phyloP scores from a whole-genome alignment of 202 grass and related monocot genomes.

The Carex arenaria region DNA sequence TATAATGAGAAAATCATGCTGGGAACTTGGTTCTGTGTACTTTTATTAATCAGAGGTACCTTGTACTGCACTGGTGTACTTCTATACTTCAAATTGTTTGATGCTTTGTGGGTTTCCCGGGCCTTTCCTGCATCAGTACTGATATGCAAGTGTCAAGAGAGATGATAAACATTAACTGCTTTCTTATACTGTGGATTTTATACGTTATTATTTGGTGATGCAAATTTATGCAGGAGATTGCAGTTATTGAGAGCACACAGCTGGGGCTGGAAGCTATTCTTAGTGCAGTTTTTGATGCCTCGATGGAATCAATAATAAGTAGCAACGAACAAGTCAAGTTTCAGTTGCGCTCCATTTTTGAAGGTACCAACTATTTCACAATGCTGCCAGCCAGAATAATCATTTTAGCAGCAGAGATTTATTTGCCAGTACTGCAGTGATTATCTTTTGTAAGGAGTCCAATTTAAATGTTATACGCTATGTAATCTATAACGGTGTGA shows the following conservation, averaged over 20 bases:
- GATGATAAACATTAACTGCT: neutral
- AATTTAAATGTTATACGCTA: neutral
- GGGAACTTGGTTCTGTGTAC: neutral
- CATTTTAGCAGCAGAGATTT: neutral
- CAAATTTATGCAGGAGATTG: slow-evolving; percentile 54
- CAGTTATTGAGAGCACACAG: slow-evolving; percentile 69
- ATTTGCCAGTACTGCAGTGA: neutral
- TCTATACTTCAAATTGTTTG: neutral
- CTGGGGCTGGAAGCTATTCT: slow-evolving; percentile 77
- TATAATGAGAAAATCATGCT: neutral
- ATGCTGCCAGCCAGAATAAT: neutral
- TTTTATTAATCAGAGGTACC: neutral
- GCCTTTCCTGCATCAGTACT: neutral
- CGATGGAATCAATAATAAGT: slow-evolving; percentile 46
- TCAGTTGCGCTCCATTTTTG: slow-evolving; percentile 64
- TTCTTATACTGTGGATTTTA: slow-evolving; percentile 7
- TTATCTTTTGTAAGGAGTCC: neutral
- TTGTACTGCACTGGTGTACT: neutral
- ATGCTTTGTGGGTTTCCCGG: neutral
- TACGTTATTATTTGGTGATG: slow-evolving; percentile 2
- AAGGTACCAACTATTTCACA: slow-evolving; percentile 38
- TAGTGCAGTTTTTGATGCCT: slow-evolving; percentile 75
- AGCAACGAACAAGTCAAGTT: slow-evolving; percentile 50
- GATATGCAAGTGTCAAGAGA: neutral
- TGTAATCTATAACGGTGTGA: neutral